phyloP scores from a whole-genome alignment of 805 yeast species.

The Candida corydali region DNA sequence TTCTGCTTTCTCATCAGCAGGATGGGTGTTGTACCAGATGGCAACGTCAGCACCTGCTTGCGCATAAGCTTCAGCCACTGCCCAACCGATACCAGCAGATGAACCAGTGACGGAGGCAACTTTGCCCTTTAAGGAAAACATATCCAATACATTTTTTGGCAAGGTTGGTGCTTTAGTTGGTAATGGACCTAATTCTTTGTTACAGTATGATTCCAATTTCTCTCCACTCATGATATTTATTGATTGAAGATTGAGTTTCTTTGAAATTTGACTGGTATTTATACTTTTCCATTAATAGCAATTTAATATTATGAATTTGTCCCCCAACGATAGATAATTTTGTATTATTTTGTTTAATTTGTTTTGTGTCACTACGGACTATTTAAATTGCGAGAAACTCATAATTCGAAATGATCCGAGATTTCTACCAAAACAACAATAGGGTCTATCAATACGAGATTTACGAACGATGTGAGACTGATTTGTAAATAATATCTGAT shows the following conservation, averaged over 20 bases:
- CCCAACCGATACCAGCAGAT: conserved; percentile 77
- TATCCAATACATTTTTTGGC: conserved; percentile 52
- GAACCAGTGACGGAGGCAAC: conserved; percentile 85
- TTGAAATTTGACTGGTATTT: too few relatives aligned
- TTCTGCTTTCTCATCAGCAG: conserved; percentile 61
- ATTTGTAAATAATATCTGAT: too few relatives aligned
- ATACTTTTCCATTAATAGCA: too few relatives aligned
- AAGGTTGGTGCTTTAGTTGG: conserved; percentile 54
- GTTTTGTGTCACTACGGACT: neutral
- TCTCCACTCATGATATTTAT: too few relatives aligned
- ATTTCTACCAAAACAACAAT: neutral
- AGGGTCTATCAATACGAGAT: too few relatives aligned
- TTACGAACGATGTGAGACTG: too few relatives aligned
- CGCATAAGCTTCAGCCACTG: conserved; percentile 77
- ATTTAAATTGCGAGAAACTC: neutral
- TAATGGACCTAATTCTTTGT: conserved; percentile 33
- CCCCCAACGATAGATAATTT: too few relatives aligned
- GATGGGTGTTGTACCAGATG: conserved; percentile 44
- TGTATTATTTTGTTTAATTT: too few relatives aligned
- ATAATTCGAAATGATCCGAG: neutral
- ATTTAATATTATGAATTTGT: too few relatives aligned
- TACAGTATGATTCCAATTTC: conserved; percentile 21
- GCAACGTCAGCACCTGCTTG: conserved; percentile 83
- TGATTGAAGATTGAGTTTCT: too few relatives aligned
- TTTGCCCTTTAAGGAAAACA: conserved; percentile 77